A percentile compares a stretch with the other conserved stretches of the same genome.
These are phyloP conservation scores for Umbelopsis ramanniana DNA, from an alignment of 192 early-diverging fungal species.

Conservation along the genomic window DNA sequence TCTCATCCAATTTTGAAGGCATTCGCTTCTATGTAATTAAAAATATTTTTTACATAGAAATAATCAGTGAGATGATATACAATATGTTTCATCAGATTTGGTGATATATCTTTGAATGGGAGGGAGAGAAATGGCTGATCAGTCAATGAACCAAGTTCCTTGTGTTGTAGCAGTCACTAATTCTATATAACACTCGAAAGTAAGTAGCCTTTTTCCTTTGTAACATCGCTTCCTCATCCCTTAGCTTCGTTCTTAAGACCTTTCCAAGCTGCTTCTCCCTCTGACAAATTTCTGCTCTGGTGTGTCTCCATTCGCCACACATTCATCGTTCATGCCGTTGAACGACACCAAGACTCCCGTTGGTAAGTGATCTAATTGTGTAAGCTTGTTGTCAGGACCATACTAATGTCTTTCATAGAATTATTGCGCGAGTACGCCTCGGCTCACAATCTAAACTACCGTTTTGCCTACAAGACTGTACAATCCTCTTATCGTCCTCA, in stretches of 20 bases:
- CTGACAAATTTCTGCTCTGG: neutral
- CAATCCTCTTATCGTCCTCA: slow-evolving; percentile 12
- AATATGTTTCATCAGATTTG: neutral
- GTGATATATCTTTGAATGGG: slow-evolving; percentile 2
- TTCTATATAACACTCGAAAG: neutral
- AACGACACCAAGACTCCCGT: slow-evolving; percentile 22
- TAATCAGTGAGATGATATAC: too few species aligned
- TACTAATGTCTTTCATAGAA: neutral
- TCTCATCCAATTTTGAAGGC: neutral
- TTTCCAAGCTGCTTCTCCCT: slow-evolving; percentile 1
- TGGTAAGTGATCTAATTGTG: neutral
- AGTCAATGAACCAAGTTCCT: too few species aligned
- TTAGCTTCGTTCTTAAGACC: neutral
- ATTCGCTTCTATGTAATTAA: too few species aligned
- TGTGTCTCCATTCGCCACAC: neutral
- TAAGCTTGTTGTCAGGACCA: neutral
- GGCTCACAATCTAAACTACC: slow-evolving; percentile 12
- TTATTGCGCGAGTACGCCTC: slow-evolving; percentile 20
- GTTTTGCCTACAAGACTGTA: slow-evolving; percentile 12
- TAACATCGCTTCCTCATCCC: neutral
- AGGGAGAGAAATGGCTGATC: neutral
- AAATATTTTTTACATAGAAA: too few species aligned
- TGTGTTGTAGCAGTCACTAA: slow-evolving; percentile 16
- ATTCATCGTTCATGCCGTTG: neutral
- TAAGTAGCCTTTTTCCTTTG: neutral